Base-by-base conservation (phyloP, 2,329 filamentous ascomycete species). In the Talaromyces sp. region DNA sequence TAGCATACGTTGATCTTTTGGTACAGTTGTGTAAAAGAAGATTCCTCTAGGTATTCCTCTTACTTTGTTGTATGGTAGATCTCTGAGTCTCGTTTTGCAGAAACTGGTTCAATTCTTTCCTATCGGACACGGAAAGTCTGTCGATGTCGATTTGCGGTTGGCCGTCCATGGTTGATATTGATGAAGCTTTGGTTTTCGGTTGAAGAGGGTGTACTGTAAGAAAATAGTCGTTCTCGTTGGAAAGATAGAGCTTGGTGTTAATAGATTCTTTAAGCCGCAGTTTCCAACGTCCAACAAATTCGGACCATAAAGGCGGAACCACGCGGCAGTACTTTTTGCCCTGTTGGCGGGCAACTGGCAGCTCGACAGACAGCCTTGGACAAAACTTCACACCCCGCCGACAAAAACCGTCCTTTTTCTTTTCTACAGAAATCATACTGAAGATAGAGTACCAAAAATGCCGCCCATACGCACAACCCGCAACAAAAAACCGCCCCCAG, bases 51-150 rank as follows among this genome's bases (percentile, higher is more conserved):
- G 11, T 46, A 41, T 29, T 17, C 26, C 29, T 72, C 74, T 64
- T 69, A 82, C 81, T 77, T 65, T 79, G 76, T 66, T 83, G 80
- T 62, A 83, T 79, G 57, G 70, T 74, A 27, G 90, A 85, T 75
- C 94, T 94, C 77, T 97, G 91, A 65, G 85, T 83, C 81, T 97
- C 92, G 72, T 90, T 91, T 68, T 85, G 80, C 61, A 97, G 82
- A 76, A 96, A 93, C 72, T 91, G 87, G 70, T 91, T 90, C 50
- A 99, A 84, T 77, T 97, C 92, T 65, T 86, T 82, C 83, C 92
- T 94, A 78, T 97, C 92, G 71, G 85, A 84, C 62, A 90, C 87
- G 69, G 85, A 89, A 72, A 97, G 88, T 77, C 86, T 87, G 69
- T 85, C 84, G 66, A 93, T 79, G 71, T 92, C 89, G 70, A 86